phyloP scores from a whole-genome alignment of 2,329 filamentous ascomycete genomes.

The Pseudofabraea citricarpa region DNA sequence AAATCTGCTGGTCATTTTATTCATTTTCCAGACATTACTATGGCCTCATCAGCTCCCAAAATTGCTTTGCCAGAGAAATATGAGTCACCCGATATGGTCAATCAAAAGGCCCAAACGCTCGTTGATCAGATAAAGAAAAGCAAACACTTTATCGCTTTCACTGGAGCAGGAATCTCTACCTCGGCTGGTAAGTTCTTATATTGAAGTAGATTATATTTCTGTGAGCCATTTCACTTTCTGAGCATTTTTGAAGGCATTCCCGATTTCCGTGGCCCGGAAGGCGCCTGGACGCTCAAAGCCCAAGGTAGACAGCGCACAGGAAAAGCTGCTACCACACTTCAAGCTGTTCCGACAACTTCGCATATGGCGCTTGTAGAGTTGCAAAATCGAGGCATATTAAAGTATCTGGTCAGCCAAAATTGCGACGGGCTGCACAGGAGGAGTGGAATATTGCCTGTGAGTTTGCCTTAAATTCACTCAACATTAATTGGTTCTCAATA shows the following conservation, averaged over 20 bases:
- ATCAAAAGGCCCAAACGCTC: conserved; percentile 33
- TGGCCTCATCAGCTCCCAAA: conserved; percentile 16
- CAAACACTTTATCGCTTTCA: conserved; percentile 42
- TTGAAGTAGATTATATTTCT: background rate
- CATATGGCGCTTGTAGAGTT: conserved; percentile 43
- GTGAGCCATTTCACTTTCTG: background rate
- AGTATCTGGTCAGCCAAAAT: conserved; percentile 41
- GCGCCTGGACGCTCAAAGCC: conserved; percentile 39
- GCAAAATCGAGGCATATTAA: conserved; percentile 35
- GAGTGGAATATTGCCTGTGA: conserved; percentile 40
- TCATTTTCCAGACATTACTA: no score
- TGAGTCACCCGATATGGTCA: conserved; percentile 25
- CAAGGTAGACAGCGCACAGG: conserved; percentile 32
- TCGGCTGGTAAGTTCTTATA: conserved; percentile 32
- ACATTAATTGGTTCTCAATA: background rate
- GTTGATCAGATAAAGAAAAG: conserved; percentile 34
- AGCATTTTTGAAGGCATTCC: conserved; percentile 32
- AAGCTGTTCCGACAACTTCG: conserved; percentile 39
- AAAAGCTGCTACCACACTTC: conserved; percentile 32
- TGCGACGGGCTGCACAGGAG: conserved; percentile 40
- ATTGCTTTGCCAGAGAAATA: conserved; percentile 19
- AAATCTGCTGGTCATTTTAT: no score
- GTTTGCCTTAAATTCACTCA: conserved; percentile 3
- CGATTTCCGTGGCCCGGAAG: conserved; percentile 43
- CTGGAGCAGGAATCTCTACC: conserved; percentile 41